Evolutionary conservation across 108 stramenopile species (phyloP).

Genomic region (Cafeteria roenbergensis): DNA sequence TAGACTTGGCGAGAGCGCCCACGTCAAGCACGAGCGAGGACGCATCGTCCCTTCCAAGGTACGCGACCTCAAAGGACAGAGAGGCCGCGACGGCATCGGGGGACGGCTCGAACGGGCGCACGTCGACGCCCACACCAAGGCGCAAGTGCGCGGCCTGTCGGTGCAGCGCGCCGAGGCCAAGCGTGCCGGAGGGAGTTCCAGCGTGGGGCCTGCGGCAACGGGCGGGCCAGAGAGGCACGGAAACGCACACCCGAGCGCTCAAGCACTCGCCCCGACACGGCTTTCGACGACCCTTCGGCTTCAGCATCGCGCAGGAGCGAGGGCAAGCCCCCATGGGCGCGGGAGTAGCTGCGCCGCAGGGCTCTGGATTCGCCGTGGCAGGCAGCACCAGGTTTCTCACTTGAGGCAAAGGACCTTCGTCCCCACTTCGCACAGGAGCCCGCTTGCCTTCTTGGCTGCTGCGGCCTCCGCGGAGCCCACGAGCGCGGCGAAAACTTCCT

Average conservation of each 20-base stretch:
- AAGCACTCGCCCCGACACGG: not conserved
- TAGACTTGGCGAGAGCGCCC: not conserved
- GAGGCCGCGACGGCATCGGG: not conserved
- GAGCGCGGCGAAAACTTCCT: not conserved
- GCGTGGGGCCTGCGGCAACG: not conserved
- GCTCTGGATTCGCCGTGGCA: too few species aligned
- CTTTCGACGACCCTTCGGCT: not conserved
- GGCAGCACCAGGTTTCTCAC: too few species aligned
- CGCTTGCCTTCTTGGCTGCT: not conserved
- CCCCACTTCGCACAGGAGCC: not conserved
- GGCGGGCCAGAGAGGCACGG: not conserved
- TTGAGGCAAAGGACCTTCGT: not conserved
- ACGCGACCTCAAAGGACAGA: not conserved
- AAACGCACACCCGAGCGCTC: not conserved
- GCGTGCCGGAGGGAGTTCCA: not conserved
- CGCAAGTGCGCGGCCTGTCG: not conserved
- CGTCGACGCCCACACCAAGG: not conserved
- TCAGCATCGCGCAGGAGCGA: too few species aligned
- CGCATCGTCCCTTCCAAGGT: not conserved
- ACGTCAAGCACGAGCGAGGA: not conserved
- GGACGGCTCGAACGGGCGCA: not conserved
- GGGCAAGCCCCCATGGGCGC: too few species aligned
- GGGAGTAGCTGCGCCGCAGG: too few species aligned
- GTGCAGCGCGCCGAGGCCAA: not conserved
- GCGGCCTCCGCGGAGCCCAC: too few species aligned